Base-by-base conservation (phyloP, 1,284 basidiomycete genomes). In the Agroathelia rolfsii region DNA sequence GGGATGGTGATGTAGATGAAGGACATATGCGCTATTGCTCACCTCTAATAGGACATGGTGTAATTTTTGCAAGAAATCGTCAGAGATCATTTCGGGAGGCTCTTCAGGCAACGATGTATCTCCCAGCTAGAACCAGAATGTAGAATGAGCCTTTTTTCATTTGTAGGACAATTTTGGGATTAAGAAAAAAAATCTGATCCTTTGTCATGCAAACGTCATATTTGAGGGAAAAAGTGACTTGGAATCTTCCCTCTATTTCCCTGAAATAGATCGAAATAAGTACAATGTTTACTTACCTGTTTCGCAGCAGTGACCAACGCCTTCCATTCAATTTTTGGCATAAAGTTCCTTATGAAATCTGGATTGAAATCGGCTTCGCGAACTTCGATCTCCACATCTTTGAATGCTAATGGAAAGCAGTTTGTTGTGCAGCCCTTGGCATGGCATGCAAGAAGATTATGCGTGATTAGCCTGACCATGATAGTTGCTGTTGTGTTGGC, bases 41-140 rank as follows among this genome's bases (percentile, higher is more conserved):
- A 80, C 78, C 68, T 85, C 79, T 28, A 85, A 63, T 19, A 85
- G 51, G 6, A 83, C 76, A 49, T 79, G 78, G 52, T 84, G 79
- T 38, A 84, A 52, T 36, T 62, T 60, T 43, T 65, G 60, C 34
- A 82, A 52, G 35, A 72, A 58, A 14, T 69, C 68, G 27, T 66
- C 59, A 31, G 67, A 67, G 17, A 66, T 48, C 44, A 62, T 62
- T 34, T 65, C 62, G 1, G 79, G 77, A 42, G 64, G 62, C 28
- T 66, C 56, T 20, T 63, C 60, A 1, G 80, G 79, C 30, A 84
- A 49, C 8, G 63, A 64, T 1, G 63, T 66, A 45, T 81, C 72
- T 2, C 77, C 78, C 9, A 81, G 59, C 68, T 76, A 41, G 14
- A n/a, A 24, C 9, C n/a, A n/a, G n/a, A n/a, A n/a, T n/a, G n/a